Evolutionary conservation across 345 rosid genomes (phyloP).

Genomic region (Eucalyptus globulus): DNA sequence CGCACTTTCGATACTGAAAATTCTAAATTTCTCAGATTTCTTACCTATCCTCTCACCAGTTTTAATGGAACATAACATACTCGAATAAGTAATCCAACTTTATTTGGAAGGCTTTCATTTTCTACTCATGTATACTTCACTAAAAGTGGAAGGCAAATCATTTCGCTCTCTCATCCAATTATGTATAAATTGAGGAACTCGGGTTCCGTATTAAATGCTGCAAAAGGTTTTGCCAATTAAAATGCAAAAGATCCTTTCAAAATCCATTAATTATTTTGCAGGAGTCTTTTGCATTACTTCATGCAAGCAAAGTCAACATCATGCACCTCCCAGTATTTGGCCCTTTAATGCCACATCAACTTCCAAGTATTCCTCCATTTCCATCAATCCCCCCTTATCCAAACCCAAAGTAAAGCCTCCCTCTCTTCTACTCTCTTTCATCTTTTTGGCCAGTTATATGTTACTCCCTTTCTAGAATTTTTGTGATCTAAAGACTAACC

Average conservation of each 20-base stretch:
- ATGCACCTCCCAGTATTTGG: background rate
- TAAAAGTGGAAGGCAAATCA: background rate
- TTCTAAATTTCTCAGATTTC: background rate
- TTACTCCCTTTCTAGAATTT: background rate
- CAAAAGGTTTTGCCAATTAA: background rate
- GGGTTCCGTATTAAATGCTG: background rate
- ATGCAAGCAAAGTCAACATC: background rate
- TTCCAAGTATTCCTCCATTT: background rate
- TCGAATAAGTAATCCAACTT: background rate
- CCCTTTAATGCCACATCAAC: background rate
- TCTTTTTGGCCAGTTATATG: background rate
- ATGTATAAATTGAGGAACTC: background rate
- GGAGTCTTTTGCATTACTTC: background rate
- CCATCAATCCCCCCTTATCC: background rate
- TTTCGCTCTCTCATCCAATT: background rate
- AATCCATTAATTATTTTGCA: background rate
- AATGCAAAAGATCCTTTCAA: background rate
- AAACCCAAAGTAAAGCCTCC: background rate
- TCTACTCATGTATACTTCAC: background rate
- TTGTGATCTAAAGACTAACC: background rate
- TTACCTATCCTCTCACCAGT: background rate
- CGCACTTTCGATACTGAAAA: background rate
- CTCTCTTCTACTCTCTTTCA: background rate
- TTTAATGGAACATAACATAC: background rate
- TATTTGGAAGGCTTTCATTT: background rate